Base-by-base conservation (phyloP, 2,329 filamentous ascomycete species). In the Zasmidium cellare region DNA sequence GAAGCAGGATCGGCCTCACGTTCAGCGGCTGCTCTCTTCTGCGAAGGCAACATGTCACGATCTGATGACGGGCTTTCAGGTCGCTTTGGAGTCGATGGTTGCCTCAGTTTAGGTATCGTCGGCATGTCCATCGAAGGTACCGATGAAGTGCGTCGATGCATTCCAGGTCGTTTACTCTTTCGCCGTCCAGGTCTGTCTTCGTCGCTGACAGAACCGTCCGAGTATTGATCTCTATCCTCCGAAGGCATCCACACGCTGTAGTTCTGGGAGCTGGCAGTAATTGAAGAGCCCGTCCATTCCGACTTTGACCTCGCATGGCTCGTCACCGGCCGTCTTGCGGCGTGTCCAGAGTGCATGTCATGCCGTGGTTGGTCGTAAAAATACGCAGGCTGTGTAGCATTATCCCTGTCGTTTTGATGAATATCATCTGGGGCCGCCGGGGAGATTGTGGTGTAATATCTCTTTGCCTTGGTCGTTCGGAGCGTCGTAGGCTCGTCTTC, bases 211-310 rank as follows among this genome's bases (percentile, higher is more conserved):
- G 60, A 64, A 22, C 71, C 71, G 38, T 69, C 67, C 12, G 68
- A 71, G 50, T 68, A 57, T 60, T 31, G 65, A 63, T 57, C 74
- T 67, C 9, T 68, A 44, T 76, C 74, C 3, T 76, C 76, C 2
- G 72, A 67, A 23, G 79, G 79, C 67, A 80, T 72, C 79, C 79
- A 82, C 12, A 81, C 79, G 52, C 74, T 79, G 66, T 77, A 81
- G 48, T 59, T 60, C 2, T 64, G 58, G 18, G 57, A 52, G 19
- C 23, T 46, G 19, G 23, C 22, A 23, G 58, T 62, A 1, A 61
- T 55, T 18, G 58, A 65, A 7, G 61, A 62, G 14, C 41, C 51
- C 14, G 66, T 68, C 62, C 67, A 69, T 16, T 71, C 68, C n/a
- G 64, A 65, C 22, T 65, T 60, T 16, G 66, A 64, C 46, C 63